Evolutionary conservation across 2,329 filamentous ascomycete species (phyloP), one percentile per base, ranked within the genome.

Genomic region (Paracoccidioides brasiliensis): DNA sequence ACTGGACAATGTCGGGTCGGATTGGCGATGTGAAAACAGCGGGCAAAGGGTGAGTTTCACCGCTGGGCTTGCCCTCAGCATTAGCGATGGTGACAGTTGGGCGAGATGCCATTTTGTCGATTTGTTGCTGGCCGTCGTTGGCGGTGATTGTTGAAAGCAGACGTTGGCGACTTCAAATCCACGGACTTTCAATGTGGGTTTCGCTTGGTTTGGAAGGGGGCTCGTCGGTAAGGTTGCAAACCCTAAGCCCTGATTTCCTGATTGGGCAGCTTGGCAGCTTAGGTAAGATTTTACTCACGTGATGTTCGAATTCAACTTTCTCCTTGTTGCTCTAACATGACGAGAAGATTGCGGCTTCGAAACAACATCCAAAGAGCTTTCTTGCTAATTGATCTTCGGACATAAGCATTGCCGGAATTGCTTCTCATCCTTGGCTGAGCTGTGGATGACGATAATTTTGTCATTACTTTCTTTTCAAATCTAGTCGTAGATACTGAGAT

Each of bases 1-100:
- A 86, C 84, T 97, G 91, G 74, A 98, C 93, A 75, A 98, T 95
- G 80, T 98, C 93, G 72, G 90, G 88, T 76, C 93, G 91, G 82
- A 98, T 97, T 69, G 93, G 93, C 69, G 88, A 83, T 77, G 83
- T 84, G 87, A 98, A 98, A 80, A 98, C 91, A 78, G 89, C 84
- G 73, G 94, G 93, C 70, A 97, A 85, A 75, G 93, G 83, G 78
- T 90, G 84, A 73, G 90, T 91, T 76, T 86, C 83, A 75, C 87
- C 87, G 78, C 84, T 87, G 79, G 89, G 81, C 80, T 86, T 82
- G 81, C 93, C 93, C 85, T 96, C 90, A 78, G 89, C 90, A 78
- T 86, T 85, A 80, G 95, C 84, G 80, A 98, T 90, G 75, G 90
- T 88, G 77, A 98, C 93, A 74, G 90, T 96, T 78, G 93, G 93